Evolutionary conservation across 23 red algal genomes (phyloP), one percentile per base, ranked within the genome.

Genomic region (Gracilariopsis chorda): DNA sequence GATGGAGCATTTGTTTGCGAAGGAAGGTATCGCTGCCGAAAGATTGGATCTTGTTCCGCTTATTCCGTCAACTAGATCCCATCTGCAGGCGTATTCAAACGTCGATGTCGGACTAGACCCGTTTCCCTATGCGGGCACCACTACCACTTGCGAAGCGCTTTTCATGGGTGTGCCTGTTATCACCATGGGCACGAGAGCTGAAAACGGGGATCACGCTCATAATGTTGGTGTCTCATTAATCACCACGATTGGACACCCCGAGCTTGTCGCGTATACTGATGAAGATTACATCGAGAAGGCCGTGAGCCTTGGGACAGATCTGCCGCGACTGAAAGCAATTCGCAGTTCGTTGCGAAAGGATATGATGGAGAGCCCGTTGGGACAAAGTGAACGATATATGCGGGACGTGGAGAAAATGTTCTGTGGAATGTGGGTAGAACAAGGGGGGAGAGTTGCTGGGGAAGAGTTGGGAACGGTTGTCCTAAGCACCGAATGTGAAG

Each of bases 51-150:
- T 95, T 37, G 69, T 95, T 24, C 93, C 93, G 43, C 59, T 95
- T 4, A 75, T 95, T 67, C 73, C 93, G 11, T 63, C 87, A 48
- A 95, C 93, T 30, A 72, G 71, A 63, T 77, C 87, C 41, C 93
- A 95, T 39, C 75, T 95, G 49, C 85, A 90, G 68, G 73, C 65
- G 36, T 95, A 95, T 65, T 77, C 68, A 12, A 53, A 78, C 46
- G 88, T 95, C 5, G 93, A 95, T 45, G 83, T 95, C 29, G 78
- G 59, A 64, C 69, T 95, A 17, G 93, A 95, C 72, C 93, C 93
- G n/a, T 95, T 95, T 86, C 93, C 93, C 20, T 95, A 95, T 59
- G 93, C 93, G 12, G 93, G 93, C 10, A 95, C 93, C 1, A 95
- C 93, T 20, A 95, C 93, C 24, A 95, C 93, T n/a, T 95, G 93